Evolutionary conservation across 202 grass and related monocot genomes (phyloP).

Genomic region (Brachypodium distachyon): DNA sequence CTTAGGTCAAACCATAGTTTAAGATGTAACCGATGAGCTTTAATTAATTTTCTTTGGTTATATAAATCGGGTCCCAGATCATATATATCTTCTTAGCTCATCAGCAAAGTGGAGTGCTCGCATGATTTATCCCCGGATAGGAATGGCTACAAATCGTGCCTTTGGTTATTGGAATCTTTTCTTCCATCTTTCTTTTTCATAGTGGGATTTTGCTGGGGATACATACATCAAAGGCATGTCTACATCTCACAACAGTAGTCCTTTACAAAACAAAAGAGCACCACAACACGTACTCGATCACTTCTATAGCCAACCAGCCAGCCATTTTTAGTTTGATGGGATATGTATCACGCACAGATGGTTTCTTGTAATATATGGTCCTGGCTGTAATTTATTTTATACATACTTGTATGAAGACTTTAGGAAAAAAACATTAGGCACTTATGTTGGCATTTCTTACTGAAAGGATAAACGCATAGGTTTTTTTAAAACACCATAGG

Average conservation of each 20-base stretch:
- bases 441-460: no score
- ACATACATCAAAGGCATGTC: background rate
- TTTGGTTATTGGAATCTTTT: background rate
- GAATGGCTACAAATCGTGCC: background rate
- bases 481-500: no score
- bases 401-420: no score
- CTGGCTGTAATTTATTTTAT: no score
- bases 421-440: no score
- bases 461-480: no score
- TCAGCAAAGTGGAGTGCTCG: background rate
- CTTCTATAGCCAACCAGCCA: no score
- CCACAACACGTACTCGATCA: no score
- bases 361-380: no score
- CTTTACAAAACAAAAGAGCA: no score
- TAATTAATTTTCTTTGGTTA: background rate
- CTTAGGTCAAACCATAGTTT: conserved; percentile 8
- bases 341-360: no score
- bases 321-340: no score
- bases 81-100: conserved; percentile 9
- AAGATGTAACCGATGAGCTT: background rate
- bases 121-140: background rate
- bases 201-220: conserved; percentile 8
- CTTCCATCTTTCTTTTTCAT: background rate
- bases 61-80: background rate
- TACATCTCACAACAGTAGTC: background rate